phyloP scores from a whole-genome alignment of 805 yeast species.

The Kodamaea jinghongensis region DNA sequence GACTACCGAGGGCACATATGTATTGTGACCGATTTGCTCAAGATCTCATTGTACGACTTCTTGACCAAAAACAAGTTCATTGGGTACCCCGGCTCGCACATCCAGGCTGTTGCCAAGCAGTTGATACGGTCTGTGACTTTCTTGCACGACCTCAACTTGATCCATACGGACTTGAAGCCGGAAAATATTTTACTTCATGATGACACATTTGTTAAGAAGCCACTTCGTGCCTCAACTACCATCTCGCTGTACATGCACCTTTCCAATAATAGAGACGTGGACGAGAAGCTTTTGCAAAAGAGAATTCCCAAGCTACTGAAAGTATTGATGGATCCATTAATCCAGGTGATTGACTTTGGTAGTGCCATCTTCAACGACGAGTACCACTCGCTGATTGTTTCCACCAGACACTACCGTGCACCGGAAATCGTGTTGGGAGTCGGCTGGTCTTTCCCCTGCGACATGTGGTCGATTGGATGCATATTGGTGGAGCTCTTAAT shows the following conservation, averaged over 20 bases:
- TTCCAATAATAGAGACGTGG: slow-evolving; percentile 5
- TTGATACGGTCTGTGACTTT: slow-evolving; percentile 81
- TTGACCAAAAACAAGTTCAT: slow-evolving; percentile 77
- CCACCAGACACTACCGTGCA: slow-evolving; percentile 95
- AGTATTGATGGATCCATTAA: slow-evolving; percentile 71
- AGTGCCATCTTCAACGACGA: slow-evolving; percentile 92
- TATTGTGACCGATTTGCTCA: slow-evolving; percentile 83
- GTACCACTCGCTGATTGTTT: slow-evolving; percentile 86
- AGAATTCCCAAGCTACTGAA: slow-evolving; percentile 36
- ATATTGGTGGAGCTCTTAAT: slow-evolving; percentile 86
- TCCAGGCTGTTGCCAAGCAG: slow-evolving; percentile 86
- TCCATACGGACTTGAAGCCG: slow-evolving; percentile 96
- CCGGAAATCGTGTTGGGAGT: slow-evolving; percentile 92
- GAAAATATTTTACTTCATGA: slow-evolving; percentile 80
- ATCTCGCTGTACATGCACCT: slow-evolving; percentile 32
- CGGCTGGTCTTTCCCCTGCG: slow-evolving; percentile 98
- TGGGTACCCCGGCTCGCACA: slow-evolving; percentile 93
- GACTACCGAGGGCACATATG: slow-evolving; percentile 94
- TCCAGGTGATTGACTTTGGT: slow-evolving; percentile 95
- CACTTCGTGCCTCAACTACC: slow-evolving; percentile 31
- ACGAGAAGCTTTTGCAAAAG: slow-evolving; percentile 7
- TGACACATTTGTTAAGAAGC: slow-evolving; percentile 43
- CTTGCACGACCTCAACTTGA: slow-evolving; percentile 82
- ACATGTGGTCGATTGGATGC: slow-evolving; percentile 96
- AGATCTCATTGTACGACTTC: slow-evolving; percentile 85